Base-by-base conservation (phyloP, 805 yeast genomes). In the Teunomyces lycoperdinae region DNA sequence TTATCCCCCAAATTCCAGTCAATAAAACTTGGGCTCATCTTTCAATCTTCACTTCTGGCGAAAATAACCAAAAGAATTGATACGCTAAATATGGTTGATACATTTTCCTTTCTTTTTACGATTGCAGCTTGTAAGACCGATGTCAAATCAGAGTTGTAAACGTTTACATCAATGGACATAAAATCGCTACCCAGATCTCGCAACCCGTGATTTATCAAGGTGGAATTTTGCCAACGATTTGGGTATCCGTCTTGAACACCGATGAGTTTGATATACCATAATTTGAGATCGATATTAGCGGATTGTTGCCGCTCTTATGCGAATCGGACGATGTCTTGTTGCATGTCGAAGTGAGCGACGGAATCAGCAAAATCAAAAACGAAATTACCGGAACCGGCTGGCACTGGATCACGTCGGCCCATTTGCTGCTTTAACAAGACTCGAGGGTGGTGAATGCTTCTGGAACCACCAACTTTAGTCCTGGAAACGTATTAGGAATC, bases 31-130 rank as follows among this genome's bases (percentile, higher is more conserved):
- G 82, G 49, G 80, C 82, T 40, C 69, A 67, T 48, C 61, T 88
- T 28, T 76, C 84, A 9, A 62, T 89, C 4, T 82, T 80, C 53
- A 80, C 85, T 10, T 79, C 87, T 14, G 96, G 94, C 2, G 87
- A 85, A 56, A 85, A 83, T 2, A 81, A 77, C 30, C 96, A 89
- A 64, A 96, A 89, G 61, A 86, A 86, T 57, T 89, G 95, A 95
- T 89, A 84, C 63, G 65, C 82, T 3, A 85, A 85, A 87, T 53
- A 69, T 74, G 9, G 50, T 84, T 38, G 87, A 82, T 54, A 60
- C 69, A 41, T 74, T 64, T 52, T 65, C 62, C n/a, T 60, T n/a
- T 60, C 69, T 35, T 56, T 57, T n/a, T 81, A 80, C 51, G 52
- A 58, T 1, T 56, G 66, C 20, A 74, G 71, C 42, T 68, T 78